A percentile compares a stretch with the other conserved stretches of the same genome.
Conservation (phyloP, 306 rosid species). For the Adenanthera pavonina region DNA sequence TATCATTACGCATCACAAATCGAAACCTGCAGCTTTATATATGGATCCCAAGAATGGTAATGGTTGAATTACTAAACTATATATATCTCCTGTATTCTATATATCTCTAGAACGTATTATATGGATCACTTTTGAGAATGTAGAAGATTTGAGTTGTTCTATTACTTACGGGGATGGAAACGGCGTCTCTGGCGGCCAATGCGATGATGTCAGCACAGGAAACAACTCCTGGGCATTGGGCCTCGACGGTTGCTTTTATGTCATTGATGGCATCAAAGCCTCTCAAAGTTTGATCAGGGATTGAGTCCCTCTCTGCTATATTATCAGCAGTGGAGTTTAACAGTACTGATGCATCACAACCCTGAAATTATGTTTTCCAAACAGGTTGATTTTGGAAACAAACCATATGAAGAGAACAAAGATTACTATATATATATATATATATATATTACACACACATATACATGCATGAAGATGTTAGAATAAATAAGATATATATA, state of each 20-base stretch:
- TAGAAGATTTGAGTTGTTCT: neutral
- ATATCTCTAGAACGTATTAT: no score
- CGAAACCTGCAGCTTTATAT: neutral
- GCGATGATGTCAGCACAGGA: constrained; percentile 72
- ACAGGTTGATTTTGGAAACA: neutral
- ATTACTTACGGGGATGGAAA: constrained; percentile 49
- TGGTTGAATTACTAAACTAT: no score
- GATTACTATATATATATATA: no score
- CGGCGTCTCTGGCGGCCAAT: constrained; percentile 61
- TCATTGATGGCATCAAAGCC: constrained; percentile 63
- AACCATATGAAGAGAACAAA: neutral
- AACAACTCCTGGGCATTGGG: constrained; percentile 52
- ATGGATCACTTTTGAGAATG: no score
- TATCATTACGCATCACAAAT: neutral
- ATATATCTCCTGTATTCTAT: no score
- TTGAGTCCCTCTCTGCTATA: constrained; percentile 53
- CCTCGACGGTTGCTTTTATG: constrained; percentile 53
- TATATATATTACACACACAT: no score
- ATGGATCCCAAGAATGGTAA: no score
- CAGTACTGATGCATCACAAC: constrained; percentile 66
- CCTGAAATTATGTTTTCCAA: constrained; percentile 41
- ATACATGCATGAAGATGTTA: neutral
- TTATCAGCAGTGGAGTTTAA: constrained; percentile 52
- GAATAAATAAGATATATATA: neutral
- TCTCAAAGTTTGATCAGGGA: constrained; percentile 50